These are phyloP conservation scores for Asterophora lycoperdoides DNA, from an alignment of 768 basidiomycete species.

Conservation along the genomic window DNA sequence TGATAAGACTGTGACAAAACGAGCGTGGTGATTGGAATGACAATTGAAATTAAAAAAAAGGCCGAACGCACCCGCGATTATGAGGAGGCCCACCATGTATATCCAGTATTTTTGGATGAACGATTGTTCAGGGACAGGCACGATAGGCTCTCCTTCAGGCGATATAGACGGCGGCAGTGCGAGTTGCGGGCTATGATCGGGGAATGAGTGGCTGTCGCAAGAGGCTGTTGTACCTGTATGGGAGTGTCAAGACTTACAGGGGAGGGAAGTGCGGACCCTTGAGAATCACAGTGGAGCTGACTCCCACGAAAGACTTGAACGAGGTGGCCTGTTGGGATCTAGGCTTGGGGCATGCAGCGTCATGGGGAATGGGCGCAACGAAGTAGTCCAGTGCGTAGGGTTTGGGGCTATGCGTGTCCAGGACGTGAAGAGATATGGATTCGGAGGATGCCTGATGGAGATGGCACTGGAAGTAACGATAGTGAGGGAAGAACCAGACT, in stretches of 20 bases:
- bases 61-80: conserved; percentile 52
- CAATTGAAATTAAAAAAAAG: background rate
- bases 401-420: conserved; percentile 31
- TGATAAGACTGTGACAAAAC: conserved; percentile 21
- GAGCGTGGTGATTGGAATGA: background rate
- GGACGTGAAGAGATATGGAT: conserved; percentile 52
- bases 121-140: conserved; percentile 62
- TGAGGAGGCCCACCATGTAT: conserved; percentile 58
- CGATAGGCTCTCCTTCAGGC: conserved; percentile 58
- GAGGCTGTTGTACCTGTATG: background rate
- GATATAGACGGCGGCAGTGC: conserved; percentile 64
- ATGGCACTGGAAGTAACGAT: conserved; percentile 54
- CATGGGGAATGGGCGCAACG: conserved; percentile 59
- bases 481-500: conserved; percentile 10
- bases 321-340: conserved; percentile 24
- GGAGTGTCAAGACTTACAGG: conserved; percentile 38
- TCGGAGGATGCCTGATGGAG: conserved; percentile 51
- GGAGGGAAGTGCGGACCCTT: conserved; percentile 47
- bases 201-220: background rate
- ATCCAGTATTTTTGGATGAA: conserved; percentile 93
- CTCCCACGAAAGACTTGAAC: conserved; percentile 28
- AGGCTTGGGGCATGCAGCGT: conserved; percentile 57
- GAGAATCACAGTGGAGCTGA: conserved; percentile 54
- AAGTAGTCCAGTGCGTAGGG: conserved; percentile 75
- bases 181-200: conserved; percentile 53